These are phyloP conservation scores for Malus hybrid DNA, from an alignment of 331 rosid species.

Conservation along the genomic window DNA sequence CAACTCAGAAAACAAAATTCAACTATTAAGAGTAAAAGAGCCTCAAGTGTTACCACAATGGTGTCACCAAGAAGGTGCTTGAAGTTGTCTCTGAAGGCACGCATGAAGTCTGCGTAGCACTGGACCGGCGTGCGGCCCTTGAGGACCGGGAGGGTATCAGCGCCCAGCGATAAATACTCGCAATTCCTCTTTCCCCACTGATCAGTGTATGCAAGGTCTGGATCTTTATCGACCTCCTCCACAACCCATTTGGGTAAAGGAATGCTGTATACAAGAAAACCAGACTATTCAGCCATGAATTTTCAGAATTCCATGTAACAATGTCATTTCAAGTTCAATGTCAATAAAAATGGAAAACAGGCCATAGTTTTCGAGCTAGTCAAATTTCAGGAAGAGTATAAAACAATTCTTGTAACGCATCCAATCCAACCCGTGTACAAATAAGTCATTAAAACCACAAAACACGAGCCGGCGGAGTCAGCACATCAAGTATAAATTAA, in stretches of 20 bases:
- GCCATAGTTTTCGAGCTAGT: not conserved
- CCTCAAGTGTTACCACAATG: constrained; percentile 53
- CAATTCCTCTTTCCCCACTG: constrained; percentile 93
- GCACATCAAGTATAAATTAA: too few relatives aligned
- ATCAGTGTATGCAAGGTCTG: constrained; percentile 88
- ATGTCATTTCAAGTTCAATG: not conserved
- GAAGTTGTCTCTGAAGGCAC: constrained; percentile 76
- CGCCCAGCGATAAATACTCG: constrained; percentile 82
- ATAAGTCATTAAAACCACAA: too few relatives aligned
- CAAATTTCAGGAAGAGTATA: too few relatives aligned
- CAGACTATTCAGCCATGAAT: not conserved
- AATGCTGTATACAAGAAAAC: constrained; percentile 41
- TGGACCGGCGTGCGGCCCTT: constrained; percentile 92
- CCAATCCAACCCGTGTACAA: not conserved
- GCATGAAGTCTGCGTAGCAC: constrained; percentile 91
- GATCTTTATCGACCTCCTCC: constrained; percentile 76
- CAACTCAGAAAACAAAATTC: too few relatives aligned
- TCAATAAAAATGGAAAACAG: not conserved
- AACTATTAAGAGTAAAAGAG: not conserved
- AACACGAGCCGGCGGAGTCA: too few relatives aligned
- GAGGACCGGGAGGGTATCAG: constrained; percentile 76
- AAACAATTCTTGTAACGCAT: not conserved
- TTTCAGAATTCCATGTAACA: not conserved
- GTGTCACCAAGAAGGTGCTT: constrained; percentile 82
- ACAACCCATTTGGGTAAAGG: constrained; percentile 89